phyloP scores from a whole-genome alignment of 108 stramenopile species.

The Skeletonema grethae region DNA sequence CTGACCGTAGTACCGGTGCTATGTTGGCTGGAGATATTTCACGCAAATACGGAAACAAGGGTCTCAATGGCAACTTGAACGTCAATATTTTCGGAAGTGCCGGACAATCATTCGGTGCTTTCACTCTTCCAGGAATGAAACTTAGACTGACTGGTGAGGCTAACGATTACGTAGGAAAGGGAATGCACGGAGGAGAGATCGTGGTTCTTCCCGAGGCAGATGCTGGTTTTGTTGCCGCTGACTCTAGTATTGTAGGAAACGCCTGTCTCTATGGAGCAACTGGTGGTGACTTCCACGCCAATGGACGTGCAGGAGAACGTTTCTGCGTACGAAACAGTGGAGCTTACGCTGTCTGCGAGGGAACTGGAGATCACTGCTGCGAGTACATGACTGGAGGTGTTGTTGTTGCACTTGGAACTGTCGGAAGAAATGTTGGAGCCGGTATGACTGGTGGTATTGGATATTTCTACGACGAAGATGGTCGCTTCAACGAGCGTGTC shows the following conservation, averaged over 20 bases:
- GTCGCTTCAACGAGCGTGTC: constrained; percentile 76
- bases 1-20: constrained; percentile 85
- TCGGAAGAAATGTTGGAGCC: constrained; percentile 95
- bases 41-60: constrained; percentile 85
- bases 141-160: constrained; percentile 93
- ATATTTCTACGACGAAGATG: constrained; percentile 91
- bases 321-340: constrained; percentile 97
- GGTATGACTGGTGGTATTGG: constrained; percentile 96
- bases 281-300: constrained; percentile 93
- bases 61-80: constrained; percentile 87
- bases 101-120: constrained; percentile 95
- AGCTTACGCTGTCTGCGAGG: constrained; percentile 95
- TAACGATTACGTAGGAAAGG: constrained; percentile 98
- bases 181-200: constrained; percentile 93
- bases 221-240: constrained; percentile 86
- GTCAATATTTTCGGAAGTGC: constrained; percentile 92
- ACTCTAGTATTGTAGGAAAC: constrained; percentile 95
- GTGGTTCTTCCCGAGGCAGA: constrained; percentile 83
- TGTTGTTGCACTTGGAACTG: constrained; percentile 89
- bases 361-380: constrained; percentile 95
- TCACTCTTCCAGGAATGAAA: constrained; percentile 83
- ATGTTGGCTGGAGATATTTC: constrained; percentile 93
- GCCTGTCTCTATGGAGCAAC: constrained; percentile 97
- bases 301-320: constrained; percentile 94
- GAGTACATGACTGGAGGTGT: constrained; percentile 98